Evolutionary conservation across 176 grass and related monocot genomes (phyloP).

Genomic region (Aegilops umbellulata): DNA sequence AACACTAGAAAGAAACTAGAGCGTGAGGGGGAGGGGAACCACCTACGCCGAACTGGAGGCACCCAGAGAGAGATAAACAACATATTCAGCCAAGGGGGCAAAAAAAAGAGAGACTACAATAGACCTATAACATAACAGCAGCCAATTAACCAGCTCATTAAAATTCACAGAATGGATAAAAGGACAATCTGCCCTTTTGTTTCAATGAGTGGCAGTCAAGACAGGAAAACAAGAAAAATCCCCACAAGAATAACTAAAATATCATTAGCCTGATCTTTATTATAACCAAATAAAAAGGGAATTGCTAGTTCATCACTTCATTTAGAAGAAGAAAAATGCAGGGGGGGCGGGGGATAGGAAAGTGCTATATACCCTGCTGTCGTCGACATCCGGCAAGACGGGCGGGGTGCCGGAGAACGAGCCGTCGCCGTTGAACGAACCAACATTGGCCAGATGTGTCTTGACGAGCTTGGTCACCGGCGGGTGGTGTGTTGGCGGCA

Average conservation of each 20-base stretch:
- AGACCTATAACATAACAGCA: too few species aligned
- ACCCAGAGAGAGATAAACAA: too few species aligned
- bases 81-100: too few species aligned
- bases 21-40: too few species aligned
- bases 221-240: not conserved
- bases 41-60: too few species aligned
- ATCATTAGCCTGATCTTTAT: too few species aligned
- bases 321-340: not conserved
- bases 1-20: too few species aligned
- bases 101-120: too few species aligned
- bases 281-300: not conserved
- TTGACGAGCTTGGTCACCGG: not conserved
- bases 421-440: conserved; percentile 59
- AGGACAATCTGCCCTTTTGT: not conserved
- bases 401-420: conserved; percentile 85
- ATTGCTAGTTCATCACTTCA: not conserved
- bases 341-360: not conserved
- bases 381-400: conserved; percentile 76
- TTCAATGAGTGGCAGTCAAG: not conserved
- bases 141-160: too few species aligned
- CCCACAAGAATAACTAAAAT: not conserved
- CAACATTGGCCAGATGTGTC: too few species aligned
- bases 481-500: too few species aligned
- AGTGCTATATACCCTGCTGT: conserved; percentile 51
- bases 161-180: not conserved